Evolutionary conservation across 345 rosid genomes (phyloP), one percentile per base, ranked within the genome.

Genomic region (Acer campestre): DNA sequence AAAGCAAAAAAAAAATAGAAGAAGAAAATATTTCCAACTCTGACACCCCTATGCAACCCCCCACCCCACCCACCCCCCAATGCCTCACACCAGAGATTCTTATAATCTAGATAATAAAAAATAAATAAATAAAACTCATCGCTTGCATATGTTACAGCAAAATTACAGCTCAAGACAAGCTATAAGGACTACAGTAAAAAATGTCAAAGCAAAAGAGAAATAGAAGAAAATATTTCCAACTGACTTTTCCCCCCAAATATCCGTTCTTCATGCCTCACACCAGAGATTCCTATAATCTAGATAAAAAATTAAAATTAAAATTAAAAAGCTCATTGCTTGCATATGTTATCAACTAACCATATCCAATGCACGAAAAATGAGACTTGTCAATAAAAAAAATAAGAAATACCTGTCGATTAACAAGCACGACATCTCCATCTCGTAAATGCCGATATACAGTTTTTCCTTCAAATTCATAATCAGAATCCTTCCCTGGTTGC

Each of bases 381-480:
- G 31, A 66, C 6, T 42, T 11, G 35, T 51, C 63, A 12, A 17
- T 51, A 35, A 42, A 48, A 10, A 17, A 75, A 27, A 40, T 67
- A 61, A 23, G 72, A 23, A 23, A 58, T 78, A 96, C 99, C 98
- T 96, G 99, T 67, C 99, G 89, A 83, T 96, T 96, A 75, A 90
- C 97, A 77, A 96, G 92, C 84, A 94, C 99, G 59, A 89, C 88
- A 78, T 96, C 99, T 67, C 99, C 99, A 83, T 96, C 99, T 81
- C 80, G 88, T 79, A 96, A 82, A 86, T 92, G 98, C 77, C 98
- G 97, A 79, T 91, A 86, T 49, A 96, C 98, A 59, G 81, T 77
- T 88, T 94, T 96, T 73, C 97, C 92, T 84, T 92, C 97, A 84
- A 84, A 86, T 61, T 88, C 90, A 84, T 76, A 49, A 73, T 92